Evolutionary conservation across 495 filamentous ascomycete species (phyloP).

Genomic region (Neurospora pannonica): DNA sequence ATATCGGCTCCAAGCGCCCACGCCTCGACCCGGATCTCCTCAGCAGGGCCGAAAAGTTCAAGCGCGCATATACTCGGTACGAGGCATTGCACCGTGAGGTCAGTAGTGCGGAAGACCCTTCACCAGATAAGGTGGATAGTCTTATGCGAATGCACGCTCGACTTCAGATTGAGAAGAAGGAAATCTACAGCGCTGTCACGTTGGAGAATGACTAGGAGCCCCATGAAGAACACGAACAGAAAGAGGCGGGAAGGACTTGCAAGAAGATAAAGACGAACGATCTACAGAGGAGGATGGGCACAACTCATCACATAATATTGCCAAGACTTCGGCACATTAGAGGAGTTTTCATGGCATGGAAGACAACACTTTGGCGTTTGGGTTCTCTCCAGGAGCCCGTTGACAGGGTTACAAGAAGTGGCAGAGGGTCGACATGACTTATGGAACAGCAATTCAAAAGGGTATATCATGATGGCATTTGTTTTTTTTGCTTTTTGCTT

Average conservation of each 20-base stretch:
- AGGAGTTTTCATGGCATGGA: not conserved
- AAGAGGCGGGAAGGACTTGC: not conserved
- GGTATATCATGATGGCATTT: not conserved
- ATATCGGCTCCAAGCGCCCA: slow-evolving; percentile 27
- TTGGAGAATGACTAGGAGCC: not conserved
- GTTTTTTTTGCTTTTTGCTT: not conserved
- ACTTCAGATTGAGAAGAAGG: slow-evolving; percentile 53
- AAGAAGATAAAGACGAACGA: not conserved
- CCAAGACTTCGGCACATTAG: not conserved
- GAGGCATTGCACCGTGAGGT: slow-evolving; percentile 51
- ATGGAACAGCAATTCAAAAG: not conserved
- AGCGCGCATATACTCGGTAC: slow-evolving; percentile 54
- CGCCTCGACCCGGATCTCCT: slow-evolving; percentile 29
- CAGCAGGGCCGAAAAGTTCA: slow-evolving; percentile 52
- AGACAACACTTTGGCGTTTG: not conserved
- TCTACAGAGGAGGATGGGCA: not conserved
- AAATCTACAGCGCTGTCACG: slow-evolving; percentile 45
- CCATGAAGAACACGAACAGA: not conserved
- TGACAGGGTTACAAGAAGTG: not conserved
- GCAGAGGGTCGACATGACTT: not conserved
- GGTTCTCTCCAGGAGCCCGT: not conserved
- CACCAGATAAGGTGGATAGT: slow-evolving; percentile 45
- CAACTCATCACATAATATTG: not conserved
- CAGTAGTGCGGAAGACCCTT: slow-evolving; percentile 38
- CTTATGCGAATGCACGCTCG: slow-evolving; percentile 52